These are phyloP conservation scores for Tetrahymena borealis DNA, from an alignment of 73 alveolate genomes.

Conservation along the genomic window DNA sequence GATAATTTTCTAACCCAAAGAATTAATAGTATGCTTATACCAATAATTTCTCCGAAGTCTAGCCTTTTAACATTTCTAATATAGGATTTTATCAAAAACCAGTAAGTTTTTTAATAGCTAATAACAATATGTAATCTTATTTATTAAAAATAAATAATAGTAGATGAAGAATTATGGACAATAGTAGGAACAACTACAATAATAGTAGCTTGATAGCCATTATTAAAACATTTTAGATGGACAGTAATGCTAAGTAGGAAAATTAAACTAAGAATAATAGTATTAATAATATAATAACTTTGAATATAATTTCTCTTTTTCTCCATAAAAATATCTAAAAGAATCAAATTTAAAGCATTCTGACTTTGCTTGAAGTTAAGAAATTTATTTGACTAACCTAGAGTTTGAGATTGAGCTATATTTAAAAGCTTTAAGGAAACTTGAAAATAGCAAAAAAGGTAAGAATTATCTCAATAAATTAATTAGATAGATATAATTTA, in stretches of 20 bases:
- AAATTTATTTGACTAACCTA: too few species aligned
- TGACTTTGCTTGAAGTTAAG: not conserved
- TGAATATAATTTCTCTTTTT: not conserved
- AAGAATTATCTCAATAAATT: too few species aligned
- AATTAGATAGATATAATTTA: too few species aligned
- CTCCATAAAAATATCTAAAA: not conserved
- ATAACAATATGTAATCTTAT: too few species aligned
- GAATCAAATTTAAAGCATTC: not conserved
- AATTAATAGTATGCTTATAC: not conserved
- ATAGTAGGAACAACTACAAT: too few species aligned
- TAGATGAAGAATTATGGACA: not conserved
- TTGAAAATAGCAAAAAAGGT: too few species aligned
- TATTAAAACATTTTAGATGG: not conserved
- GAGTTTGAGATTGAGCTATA: too few species aligned
- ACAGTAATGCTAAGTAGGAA: not conserved
- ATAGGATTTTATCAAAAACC: too few species aligned
- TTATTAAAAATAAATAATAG: not conserved
- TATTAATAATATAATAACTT: not conserved
- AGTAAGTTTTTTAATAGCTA: too few species aligned
- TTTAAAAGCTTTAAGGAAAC: too few species aligned
- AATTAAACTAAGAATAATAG: not conserved
- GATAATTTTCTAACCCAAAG: not conserved
- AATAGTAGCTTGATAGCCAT: not conserved
- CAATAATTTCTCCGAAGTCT: not conserved
- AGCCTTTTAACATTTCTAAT: not conserved